Base-by-base conservation (phyloP, 805 yeast genomes). In the Naumovozyma dairenensis region DNA sequence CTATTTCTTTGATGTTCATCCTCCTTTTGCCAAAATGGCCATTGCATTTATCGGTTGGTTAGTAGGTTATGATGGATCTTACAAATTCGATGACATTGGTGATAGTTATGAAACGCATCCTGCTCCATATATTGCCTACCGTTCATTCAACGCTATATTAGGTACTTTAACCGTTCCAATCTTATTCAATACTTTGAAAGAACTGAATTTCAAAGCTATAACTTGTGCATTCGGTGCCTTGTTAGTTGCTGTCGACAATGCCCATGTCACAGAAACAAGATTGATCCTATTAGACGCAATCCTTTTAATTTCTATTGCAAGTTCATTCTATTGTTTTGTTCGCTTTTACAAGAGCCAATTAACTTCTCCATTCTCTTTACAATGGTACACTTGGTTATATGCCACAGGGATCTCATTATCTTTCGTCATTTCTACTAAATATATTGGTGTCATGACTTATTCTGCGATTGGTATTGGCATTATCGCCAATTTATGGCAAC, bases 1-100 rank as follows among this genome's bases (percentile, higher is more conserved):
- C 0, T 92, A 83, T 59, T 92, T 85, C 59, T 92, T 92, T 52
- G 99, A 92, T 61, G 75, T 92, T 33, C 99, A 92, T 62, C 99
- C 99, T 7, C 99, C 99, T 16, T 84, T 92, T 59, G 98, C 95
- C 35, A 92, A 92, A 58, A 67, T 92, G 56, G 67, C 87, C 45
- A 84, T 89, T 60, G 97, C 97, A 0, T 69, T 77, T 38, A 84
- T 80, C 25, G 99, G 98, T 28, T 85, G 79, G 68, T 49, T 92
- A 16, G 75, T 80, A 33, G 96, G 96, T 3, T 92, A 84, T 57
- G 77, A 80, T 51, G 99, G 99, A n/a, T 58, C 71, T 9, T 92
- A 86, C 68, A 84, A 86, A 59, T 92, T 89, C 50, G 94, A 86
- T 42, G 75, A 71, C 50, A 87, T 87, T 58, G 96, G 96, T 28